Evolutionary conservation across 202 grass and related monocot genomes (phyloP), one percentile per base, ranked within the genome.

Genomic region (Brachypodium distachyon): DNA sequence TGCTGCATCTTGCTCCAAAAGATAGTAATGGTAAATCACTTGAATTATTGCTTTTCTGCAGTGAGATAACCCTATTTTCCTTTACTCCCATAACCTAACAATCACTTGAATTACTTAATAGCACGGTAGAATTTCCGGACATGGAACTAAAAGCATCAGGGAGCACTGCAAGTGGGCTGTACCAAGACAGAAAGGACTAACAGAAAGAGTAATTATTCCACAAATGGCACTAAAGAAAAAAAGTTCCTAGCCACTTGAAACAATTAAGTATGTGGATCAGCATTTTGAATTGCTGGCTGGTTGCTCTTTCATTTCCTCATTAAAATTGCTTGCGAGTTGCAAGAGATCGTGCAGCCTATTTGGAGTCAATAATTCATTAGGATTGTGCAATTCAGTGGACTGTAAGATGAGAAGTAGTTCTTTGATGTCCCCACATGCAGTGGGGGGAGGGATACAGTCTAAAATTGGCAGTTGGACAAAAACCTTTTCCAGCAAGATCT

Each of bases 161-260:
- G n/a, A 61, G 42, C 56, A 63, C 53, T 51, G 31, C 55, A 11
- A 48, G 40, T 34, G 42, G 9, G 18, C 33, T 70, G 17, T 38
- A 59, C 27, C 23, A 4, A 67, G 76, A 60, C 17, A 65, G 46
- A 70, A 26, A 77, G 14, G 54, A 31, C 28, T 29, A 67, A 67
- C 62, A 49, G 54, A 61, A 70, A 77, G 23, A 36, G 18, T 54
- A 55, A 50, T 3, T 72, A 72, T 72, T 72, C 16, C 72, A 66
- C 32, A 32, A 37, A 55, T 19, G 74, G 18, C 4, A 22, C 12
- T 17, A 18, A 59, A 40, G 18, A 49, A 85, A 31, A 3, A 5
- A 22, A 42, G 12, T n/a, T 19, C 16, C 29, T 38, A 77, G 37
- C 31, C 26, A 29, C 29, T 40, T 44, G 6, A 21, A 23, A 14